Evolutionary conservation across 345 rosid genomes (phyloP).

Genomic region (Salix exigua): DNA sequence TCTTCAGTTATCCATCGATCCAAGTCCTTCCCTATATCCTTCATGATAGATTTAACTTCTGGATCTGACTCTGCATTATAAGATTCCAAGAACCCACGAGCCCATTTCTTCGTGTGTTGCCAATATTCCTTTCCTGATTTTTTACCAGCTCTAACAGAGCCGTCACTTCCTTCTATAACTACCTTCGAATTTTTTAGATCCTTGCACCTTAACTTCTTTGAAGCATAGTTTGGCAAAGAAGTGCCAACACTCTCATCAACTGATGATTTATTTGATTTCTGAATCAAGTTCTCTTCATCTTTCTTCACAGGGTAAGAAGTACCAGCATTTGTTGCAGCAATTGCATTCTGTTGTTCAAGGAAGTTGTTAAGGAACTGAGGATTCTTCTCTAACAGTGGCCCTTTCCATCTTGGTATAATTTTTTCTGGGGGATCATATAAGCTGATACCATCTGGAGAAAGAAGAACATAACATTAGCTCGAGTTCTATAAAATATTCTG

Average conservation of each 20-base stretch:
- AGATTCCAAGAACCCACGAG: conserved; percentile 72
- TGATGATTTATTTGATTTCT: conserved; percentile 31
- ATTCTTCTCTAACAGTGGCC: conserved; percentile 53
- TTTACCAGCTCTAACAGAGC: conserved; percentile 73
- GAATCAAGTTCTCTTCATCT: conserved; percentile 38
- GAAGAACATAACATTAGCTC: conserved; percentile 18
- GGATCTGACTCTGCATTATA: conserved; percentile 82
- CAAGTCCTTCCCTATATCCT: conserved; percentile 83
- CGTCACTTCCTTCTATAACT: conserved; percentile 80
- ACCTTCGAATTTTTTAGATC: conserved; percentile 46
- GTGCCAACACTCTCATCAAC: conserved; percentile 23
- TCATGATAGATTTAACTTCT: conserved; percentile 74
- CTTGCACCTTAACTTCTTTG: conserved; percentile 18
- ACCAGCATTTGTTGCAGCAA: conserved; percentile 36
- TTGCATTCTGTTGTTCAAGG: conserved; percentile 46
- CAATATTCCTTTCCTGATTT: conserved; percentile 82
- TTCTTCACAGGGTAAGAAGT: conserved; percentile 30
- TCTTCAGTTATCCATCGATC: conserved; percentile 92
- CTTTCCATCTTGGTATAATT: conserved; percentile 85
- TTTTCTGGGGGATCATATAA: conserved; percentile 75
- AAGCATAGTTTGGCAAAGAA: conserved; percentile 35
- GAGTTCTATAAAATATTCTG: conserved; percentile 1
- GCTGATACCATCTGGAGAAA: conserved; percentile 71
- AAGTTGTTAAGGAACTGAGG: conserved; percentile 51
- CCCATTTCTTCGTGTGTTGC: conserved; percentile 94